Conservation (phyloP, 2,329 filamentous ascomycete genomes). For the Colletotrichum sansevieriae region DNA sequence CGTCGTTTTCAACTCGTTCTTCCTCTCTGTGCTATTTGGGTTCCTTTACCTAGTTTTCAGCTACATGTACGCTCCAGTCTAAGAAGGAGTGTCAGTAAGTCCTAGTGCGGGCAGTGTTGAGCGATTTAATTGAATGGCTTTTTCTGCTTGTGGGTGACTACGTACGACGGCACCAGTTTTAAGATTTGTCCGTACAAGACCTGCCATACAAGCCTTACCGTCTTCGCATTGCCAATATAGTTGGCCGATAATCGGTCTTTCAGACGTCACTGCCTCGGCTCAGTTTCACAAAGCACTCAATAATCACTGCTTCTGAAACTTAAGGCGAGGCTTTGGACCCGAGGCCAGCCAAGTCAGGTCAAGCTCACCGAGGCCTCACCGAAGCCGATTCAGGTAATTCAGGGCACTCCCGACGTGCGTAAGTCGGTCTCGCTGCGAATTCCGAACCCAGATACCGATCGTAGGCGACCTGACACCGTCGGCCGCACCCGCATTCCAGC, state of each 20-base stretch:
- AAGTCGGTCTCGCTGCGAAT: background rate
- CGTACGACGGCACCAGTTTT: too few species aligned
- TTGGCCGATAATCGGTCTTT: slow-evolving; percentile 23
- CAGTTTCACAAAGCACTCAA: slow-evolving; percentile 14
- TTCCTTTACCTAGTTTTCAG: too few species aligned
- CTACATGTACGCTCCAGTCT: too few species aligned
- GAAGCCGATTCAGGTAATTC: fast-evolving
- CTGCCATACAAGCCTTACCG: too few species aligned
- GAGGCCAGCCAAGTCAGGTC: background rate
- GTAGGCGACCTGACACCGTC: background rate
- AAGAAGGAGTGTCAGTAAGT: too few species aligned
- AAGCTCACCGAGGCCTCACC: background rate
- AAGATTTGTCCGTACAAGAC: too few species aligned
- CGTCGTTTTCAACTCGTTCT: too few species aligned
- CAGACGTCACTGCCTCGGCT: background rate
- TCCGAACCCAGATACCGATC: background rate
- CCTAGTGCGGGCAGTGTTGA: too few species aligned
- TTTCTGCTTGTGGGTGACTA: too few species aligned
- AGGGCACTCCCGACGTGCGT: background rate
- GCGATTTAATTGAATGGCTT: too few species aligned
- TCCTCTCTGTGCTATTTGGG: too few species aligned
- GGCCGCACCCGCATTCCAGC: background rate
- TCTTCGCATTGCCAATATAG: too few species aligned
- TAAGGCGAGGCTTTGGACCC: background rate
- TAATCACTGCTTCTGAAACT: background rate